Evolutionary conservation across 2,329 filamentous ascomycete genomes (phyloP), one percentile per base, ranked within the genome.

Genomic region (Coleophoma crateriformis): DNA sequence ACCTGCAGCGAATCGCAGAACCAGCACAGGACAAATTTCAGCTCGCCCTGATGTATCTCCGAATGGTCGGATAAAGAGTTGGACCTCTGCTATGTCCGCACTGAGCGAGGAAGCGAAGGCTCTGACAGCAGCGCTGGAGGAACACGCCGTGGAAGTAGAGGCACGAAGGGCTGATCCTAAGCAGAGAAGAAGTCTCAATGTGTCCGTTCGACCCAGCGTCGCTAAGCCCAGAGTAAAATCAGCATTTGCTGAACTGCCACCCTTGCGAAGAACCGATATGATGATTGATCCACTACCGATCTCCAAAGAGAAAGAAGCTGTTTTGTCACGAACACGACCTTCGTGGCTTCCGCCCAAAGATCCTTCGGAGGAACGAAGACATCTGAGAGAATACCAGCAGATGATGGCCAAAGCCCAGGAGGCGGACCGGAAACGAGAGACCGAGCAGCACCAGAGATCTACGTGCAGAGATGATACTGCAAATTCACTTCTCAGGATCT

Each of bases 311-410:
- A 94, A 94, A 65, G 87, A 92, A 61, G 88, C 88, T 3, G 87
- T 91, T 2, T 73, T 94, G 19, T 90, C 87, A 20, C 78, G 89
- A 15, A 94, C 88, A 2, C 77, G 88, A 35, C 88, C 88, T 0
- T 90, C 87, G 1, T 94, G 89, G 89, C 73, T 94, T 2, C 88
- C 89, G 1, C 88, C 88, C 1, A 94, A 94, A 69, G 84, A 94
- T 57, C 91, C 90, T 2, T 87, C 87, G 48, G 94, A 99, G 67
- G 94, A 99, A 71, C 88, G 82, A 65, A 85, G 85, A 58, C 94
- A 99, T 67, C 66, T 99, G 57, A 90, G 81, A 61, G 84, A 94
- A 64, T 94, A 91, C 64, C 85, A 91, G 68, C 83, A 78, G 66
- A 91, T 94, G 86, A 88, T 92, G 85, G 76, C 75, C 0, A 73